Evolutionary conservation across 768 basidiomycete genomes (phyloP).

Genomic region (Lactarius akahatsu): DNA sequence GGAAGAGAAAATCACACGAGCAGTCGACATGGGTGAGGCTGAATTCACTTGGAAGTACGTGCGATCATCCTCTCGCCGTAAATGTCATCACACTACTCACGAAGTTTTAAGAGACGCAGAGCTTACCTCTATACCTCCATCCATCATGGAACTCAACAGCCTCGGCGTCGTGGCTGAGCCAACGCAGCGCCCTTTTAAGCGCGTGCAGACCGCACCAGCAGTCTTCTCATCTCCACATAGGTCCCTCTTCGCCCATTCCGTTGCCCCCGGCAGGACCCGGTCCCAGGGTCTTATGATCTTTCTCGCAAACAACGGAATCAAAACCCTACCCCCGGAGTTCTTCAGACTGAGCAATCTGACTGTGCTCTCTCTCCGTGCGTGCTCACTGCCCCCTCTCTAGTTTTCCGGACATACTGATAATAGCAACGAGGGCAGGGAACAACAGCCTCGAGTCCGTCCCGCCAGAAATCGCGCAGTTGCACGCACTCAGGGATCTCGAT

Average conservation of each 20-base stretch:
- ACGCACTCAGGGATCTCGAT: constrained; percentile 25
- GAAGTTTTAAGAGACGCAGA: constrained; percentile 4
- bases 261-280: neutral
- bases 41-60: constrained; percentile 26
- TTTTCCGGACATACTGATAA: neutral
- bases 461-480: constrained; percentile 26
- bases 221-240: constrained; percentile 19
- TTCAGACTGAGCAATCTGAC: constrained; percentile 28
- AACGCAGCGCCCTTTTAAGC: constrained; percentile 19
- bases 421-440: constrained; percentile 12
- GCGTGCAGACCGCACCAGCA: constrained; percentile 23
- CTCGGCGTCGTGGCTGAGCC: constrained; percentile 18
- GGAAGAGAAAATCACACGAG: constrained; percentile 22
- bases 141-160: constrained; percentile 19
- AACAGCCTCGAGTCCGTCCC: constrained; percentile 24
- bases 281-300: constrained; percentile 25
- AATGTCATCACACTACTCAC: constrained; percentile 2
- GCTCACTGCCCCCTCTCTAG: neutral
- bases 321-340: constrained; percentile 22
- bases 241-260: constrained; percentile 6
- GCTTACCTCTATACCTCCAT: constrained; percentile 22
- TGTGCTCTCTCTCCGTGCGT: constrained; percentile 27
- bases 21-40: constrained; percentile 22
- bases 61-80: neutral
- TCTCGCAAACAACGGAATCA: constrained; percentile 26